Base-by-base conservation (phyloP, 495 filamentous ascomycete species). In the Geoglossum glabrum region DNA sequence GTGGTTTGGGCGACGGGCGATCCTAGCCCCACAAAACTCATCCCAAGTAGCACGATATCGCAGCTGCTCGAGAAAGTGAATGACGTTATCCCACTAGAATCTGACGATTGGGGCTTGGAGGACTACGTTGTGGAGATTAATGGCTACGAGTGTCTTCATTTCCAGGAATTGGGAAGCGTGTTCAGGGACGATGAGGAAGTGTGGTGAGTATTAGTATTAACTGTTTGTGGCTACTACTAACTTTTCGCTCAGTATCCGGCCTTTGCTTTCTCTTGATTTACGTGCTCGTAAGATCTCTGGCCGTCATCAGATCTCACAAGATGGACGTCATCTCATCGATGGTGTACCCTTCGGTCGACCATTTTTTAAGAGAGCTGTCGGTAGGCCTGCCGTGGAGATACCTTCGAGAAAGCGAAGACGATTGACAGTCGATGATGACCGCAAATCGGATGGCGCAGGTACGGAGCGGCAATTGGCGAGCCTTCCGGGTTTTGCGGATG, bases 61-160 rank as follows among this genome's bases (percentile, higher is more conserved):
- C 81, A 84, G 56, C 75, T 98, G 0, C 73, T 97, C 46, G 84
- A 90, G 60, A 79, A 86, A 56, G 73, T 98, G 52, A 90, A 94
- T 64, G 80, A 87, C 36, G 75, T 86, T 26, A 71, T 96, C 8
- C 89, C 90, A 1, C 75, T 98, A 0, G 92, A 96, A 67, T 84
- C 83, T 43, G 78, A 73, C 34, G 76, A 84, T 59, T 95, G 85
- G 85, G 92, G 90, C 0, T 64, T 97, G 27, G 92, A 98, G 64
- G 87, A 97, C 65, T 98, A 98, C 69, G 80, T 79, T 19, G 89
- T 95, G 30, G 85, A 94, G 66, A 74, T 96, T 3, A 73, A 71
- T 3, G 86, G 80, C 43, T 97, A 84, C 58, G 92, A 98, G 65
- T 93, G 86, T 64, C 67, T 97, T 54, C 92, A 98, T 74, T 98